Evolutionary conservation across 306 rosid genomes (phyloP).

Genomic region (Hylodesmum podocarpum): DNA sequence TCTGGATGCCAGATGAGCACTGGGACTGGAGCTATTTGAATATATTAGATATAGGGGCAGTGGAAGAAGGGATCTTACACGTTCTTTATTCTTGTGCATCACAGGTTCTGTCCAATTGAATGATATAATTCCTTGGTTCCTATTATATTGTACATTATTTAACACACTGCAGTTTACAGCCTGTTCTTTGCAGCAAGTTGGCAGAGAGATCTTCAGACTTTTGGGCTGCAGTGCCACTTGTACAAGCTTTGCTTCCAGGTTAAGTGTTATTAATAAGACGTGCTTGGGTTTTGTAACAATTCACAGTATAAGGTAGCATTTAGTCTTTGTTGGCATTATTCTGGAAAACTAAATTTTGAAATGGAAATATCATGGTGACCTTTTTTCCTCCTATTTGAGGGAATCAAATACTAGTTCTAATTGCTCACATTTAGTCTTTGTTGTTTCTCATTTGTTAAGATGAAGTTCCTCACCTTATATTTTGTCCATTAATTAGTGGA

Average conservation of each 20-base stretch:
- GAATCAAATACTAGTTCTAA: not conserved
- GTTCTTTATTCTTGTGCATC: conserved; percentile 90
- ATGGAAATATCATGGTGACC: not conserved
- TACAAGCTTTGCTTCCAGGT: conserved; percentile 96
- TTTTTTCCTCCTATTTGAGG: not conserved
- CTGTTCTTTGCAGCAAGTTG: conserved; percentile 81
- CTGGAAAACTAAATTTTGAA: conserved; percentile 8
- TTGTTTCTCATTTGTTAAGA: not conserved
- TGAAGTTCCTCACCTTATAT: not conserved
- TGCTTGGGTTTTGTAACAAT: not conserved
- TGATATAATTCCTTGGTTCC: conserved; percentile 22
- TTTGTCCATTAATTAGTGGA: not conserved
- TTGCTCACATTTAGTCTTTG: not conserved
- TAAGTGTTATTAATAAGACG: conserved; percentile 30
- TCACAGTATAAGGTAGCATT: conserved; percentile 9
- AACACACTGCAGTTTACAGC: conserved; percentile 57
- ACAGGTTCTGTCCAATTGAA: conserved; percentile 61
- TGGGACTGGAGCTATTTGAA: conserved; percentile 78
- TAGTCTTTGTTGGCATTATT: conserved; percentile 4
- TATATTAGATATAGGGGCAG: conserved; percentile 75
- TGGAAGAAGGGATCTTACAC: conserved; percentile 90
- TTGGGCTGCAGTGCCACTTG: conserved; percentile 77
- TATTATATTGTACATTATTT: conserved; percentile 35
- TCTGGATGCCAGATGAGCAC: conserved; percentile 65
- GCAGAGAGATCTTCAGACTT: conserved; percentile 75